These are phyloP conservation scores for Alternaria solani DNA, from an alignment of 2,329 filamentous ascomycete species.

Conservation along the genomic window DNA sequence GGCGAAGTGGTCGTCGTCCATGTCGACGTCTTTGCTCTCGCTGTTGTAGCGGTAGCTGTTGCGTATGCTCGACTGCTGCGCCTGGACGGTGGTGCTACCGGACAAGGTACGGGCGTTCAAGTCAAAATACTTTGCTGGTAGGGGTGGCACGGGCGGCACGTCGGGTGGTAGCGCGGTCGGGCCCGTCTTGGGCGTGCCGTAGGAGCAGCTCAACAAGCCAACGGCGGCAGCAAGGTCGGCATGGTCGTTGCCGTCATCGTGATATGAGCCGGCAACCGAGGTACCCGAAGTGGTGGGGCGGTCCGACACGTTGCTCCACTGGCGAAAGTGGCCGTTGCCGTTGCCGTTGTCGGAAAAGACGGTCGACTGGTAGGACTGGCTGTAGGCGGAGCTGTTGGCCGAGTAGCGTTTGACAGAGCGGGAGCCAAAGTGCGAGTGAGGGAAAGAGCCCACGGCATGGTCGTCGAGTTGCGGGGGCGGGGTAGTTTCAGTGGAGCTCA, in stretches of 20 bases:
- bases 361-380: conserved; percentile 83
- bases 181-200: conserved; percentile 77
- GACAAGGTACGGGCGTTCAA: conserved; percentile 62
- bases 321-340: conserved; percentile 67
- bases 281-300: conserved; percentile 76
- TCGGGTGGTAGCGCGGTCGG: conserved; percentile 71
- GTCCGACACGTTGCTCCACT: conserved; percentile 73
- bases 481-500: conserved; percentile 90
- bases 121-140: conserved; percentile 80
- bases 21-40: conserved; percentile 58
- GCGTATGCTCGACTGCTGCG: conserved; percentile 67
- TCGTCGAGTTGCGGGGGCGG: conserved; percentile 81
- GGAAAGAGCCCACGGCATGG: conserved; percentile 61
- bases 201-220: conserved; percentile 88
- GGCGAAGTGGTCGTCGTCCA: conserved; percentile 66
- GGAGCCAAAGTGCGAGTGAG: conserved; percentile 45
- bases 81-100: conserved; percentile 62
- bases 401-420: conserved; percentile 56
- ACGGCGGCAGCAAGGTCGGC: conserved; percentile 89
- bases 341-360: conserved; percentile 64
- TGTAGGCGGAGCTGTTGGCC: conserved; percentile 61
- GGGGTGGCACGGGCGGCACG: conserved; percentile 84
- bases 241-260: conserved; percentile 73
- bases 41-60: conserved; percentile 66
- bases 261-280: conserved; percentile 69